Base-by-base conservation (phyloP, 768 basidiomycete species). In the Rhizopogon rudus region DNA sequence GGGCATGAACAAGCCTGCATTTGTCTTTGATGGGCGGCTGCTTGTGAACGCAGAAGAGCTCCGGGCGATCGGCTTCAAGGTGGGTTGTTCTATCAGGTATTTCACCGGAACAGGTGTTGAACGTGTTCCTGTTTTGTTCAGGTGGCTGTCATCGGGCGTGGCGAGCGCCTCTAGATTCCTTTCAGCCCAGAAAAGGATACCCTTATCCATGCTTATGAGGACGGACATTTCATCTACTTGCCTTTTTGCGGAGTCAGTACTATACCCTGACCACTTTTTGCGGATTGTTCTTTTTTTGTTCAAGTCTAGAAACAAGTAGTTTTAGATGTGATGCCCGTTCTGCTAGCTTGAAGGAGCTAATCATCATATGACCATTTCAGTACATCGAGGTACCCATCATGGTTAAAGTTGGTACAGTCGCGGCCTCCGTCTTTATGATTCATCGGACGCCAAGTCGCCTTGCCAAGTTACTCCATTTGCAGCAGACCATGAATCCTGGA, bases 1-100 rank as follows among this genome's bases (percentile, higher is more conserved):
- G 50, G 73, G 78, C 65, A 98, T 98, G 93, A 90, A 88, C 66
- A 97, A 98, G 79, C 97, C 97, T n/a, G 96, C 97, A 5, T 98
- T 97, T 67, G 81, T 99, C 60, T 98, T 98, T 65, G 96, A 98
- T 67, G 94, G 94, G 5, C 83, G 94, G 33, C 76, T 97, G 58
- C 79, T 98, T 65, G 79, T 98, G 43, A 90, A 98, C 66, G 84
- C 82, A 9, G 84, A 85, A 50, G 81, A 83, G 70, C 77, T 98
- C 59, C 81, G 81, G 63, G 69, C 82, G 65, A 97, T 98, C 65
- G 96, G 96, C 40, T 98, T 98, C 85, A 90, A 83, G 72, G 89
- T 88, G 17, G 49, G 60, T 57, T 48, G 35, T 45, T 57, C 28
- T 13, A 17, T 40, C 9, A n/a, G n/a, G 5, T 25, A 17, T 25